phyloP scores from a whole-genome alignment of 2,329 filamentous ascomycete genomes.

The Fusarium nanum region DNA sequence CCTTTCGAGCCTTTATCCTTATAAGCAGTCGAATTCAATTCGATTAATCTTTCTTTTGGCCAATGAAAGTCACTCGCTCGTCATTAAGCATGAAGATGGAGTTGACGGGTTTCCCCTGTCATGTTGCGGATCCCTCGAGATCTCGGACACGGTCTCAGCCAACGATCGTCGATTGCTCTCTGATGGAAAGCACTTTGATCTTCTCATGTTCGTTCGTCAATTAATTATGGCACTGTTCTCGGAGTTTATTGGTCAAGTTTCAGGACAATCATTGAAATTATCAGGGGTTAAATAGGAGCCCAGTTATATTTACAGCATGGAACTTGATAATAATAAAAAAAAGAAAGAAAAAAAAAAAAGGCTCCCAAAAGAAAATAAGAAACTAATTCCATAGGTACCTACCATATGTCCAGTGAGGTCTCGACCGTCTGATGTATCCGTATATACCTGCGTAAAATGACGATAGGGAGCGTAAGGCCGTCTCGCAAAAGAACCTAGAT shows the following conservation, averaged over 20 bases:
- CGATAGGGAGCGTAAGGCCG: background rate
- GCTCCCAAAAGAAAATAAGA: background rate
- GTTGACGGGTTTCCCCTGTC: background rate
- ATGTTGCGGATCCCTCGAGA: background rate
- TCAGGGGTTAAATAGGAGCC: background rate
- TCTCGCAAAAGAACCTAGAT: background rate
- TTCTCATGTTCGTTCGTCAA: background rate
- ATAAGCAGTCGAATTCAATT: background rate
- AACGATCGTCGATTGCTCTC: background rate
- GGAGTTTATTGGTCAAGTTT: background rate
- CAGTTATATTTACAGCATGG: background rate
- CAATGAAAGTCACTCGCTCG: slow-evolving; percentile 3
- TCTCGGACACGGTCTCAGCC: background rate
- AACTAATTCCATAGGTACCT: background rate
- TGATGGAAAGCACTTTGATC: background rate
- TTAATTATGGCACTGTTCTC: background rate
- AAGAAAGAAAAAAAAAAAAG: background rate
- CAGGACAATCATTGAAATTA: background rate
- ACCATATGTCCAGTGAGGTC: background rate
- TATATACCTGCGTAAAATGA: background rate
- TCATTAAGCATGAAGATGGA: slow-evolving; percentile 21
- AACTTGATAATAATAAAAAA: background rate
- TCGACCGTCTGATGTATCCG: background rate
- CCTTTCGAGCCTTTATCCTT: background rate
- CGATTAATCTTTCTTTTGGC: background rate